Evolutionary conservation across 208 protist species (phyloP), one percentile per base, ranked within the genome.

Genomic region (Trypanosoma caninum): DNA sequence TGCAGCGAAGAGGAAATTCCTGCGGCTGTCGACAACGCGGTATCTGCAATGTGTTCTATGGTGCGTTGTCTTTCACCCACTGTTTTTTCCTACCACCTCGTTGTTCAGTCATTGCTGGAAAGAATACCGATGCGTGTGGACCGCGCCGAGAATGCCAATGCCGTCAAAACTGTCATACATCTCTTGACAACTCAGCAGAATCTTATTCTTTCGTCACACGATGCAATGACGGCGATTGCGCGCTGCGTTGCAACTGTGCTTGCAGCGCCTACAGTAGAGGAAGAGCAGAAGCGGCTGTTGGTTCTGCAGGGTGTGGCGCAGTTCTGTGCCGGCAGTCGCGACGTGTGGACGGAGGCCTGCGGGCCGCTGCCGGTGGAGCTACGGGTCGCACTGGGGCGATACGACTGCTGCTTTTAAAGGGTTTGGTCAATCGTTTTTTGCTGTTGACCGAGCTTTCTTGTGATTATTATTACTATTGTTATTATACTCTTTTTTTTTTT

Each of bases 21-120:
- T 1, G 74, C 82, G 38, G 82, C 88, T 10, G 80, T 88, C 1
- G 88, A 95, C 75, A 95, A 95, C 73, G 88, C 85, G 16, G 73
- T 91, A 25, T 86, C 82, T 41, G 88, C 88, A n/a, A 80, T 74
- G 20, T 95, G 85, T 72, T 77, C 73, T 10, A 71, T 95, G 23
- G 69, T 95, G 31, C 75, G 77, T 13, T 79, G 75, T 30, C 67
- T 87, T 7, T 72, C 80, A 4, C 65, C 60, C 11, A 30, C 23
- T 18, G 22, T 64, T 14, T 31, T 80, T 28, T 68, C 74, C 22
- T 44, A 76, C 1, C 66, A 58, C 1, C 45, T 62, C 20, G 69
- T 87, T 38, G 58, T 91, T 4, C 83, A 84, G 2, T 30, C 67
- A 8, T 37, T 95, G 25, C 73, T 92, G 48, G 55, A 48, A 7